phyloP scores from a whole-genome alignment of 2,329 filamentous ascomycete species.

The Fusarium sp. region DNA sequence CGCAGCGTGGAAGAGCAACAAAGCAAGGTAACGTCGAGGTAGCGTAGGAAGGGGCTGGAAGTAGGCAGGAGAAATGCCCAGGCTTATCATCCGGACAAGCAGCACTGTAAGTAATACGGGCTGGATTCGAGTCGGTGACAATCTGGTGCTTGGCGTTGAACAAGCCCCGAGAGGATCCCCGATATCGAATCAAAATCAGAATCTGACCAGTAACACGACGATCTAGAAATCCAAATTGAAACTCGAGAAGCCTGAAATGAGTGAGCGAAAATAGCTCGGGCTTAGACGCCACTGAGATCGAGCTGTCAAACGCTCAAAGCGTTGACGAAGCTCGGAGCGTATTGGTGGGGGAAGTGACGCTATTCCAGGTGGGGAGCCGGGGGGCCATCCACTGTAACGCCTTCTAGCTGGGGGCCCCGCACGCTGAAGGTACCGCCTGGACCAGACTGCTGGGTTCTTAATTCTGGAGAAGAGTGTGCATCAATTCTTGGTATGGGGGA shows the following conservation, averaged over 20 bases:
- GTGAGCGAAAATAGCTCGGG: not conserved
- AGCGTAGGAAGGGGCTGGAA: constrained; percentile 36
- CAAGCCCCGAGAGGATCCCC: constrained; percentile 5
- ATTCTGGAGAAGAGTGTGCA: not conserved
- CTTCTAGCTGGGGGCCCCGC: constrained; percentile 29
- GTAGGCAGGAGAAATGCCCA: constrained; percentile 20
- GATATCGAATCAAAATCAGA: constrained; percentile 6
- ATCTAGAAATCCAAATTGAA: constrained; percentile 8
- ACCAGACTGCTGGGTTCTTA: constrained; percentile 25
- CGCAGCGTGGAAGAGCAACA: constrained; percentile 14
- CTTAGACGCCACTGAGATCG: constrained; percentile 30
- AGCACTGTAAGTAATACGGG: constrained; percentile 5
- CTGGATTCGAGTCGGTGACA: constrained; percentile 23
- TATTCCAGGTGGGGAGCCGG: constrained; percentile 27
- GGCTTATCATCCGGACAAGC: constrained; percentile 40
- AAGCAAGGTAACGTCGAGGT: constrained; percentile 20
- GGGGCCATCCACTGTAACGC: constrained; percentile 16
- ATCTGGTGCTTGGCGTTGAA: constrained; percentile 35
- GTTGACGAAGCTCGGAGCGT: constrained; percentile 22
- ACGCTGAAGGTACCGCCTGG: constrained; percentile 17
- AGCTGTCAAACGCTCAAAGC: constrained; percentile 39
- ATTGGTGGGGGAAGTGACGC: constrained; percentile 33
- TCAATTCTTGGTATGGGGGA: not conserved
- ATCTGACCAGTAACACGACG: not conserved
- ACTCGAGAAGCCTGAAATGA: not conserved